A percentile compares a stretch with the other conserved stretches of the same genome.
Evolutionary conservation across 805 yeast species (phyloP).

Genomic region (Pichia exigua): DNA sequence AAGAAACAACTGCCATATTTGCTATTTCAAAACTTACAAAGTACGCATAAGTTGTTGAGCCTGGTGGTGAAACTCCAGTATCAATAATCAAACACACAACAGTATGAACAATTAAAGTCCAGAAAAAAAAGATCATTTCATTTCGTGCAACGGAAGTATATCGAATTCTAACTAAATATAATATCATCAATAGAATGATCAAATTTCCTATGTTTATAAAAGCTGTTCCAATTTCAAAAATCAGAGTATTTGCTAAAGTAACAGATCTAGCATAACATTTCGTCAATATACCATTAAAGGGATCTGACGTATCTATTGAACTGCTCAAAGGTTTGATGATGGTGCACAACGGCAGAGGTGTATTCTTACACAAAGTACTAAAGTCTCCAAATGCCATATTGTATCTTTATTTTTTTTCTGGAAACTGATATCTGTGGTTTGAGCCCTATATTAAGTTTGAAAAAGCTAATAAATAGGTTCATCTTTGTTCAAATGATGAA

Average conservation of each 20-base stretch:
- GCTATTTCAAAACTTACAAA: conserved; percentile 81
- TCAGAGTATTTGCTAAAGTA: conserved; percentile 82
- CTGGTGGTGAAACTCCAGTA: conserved; percentile 89
- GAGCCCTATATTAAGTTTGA: too few species aligned
- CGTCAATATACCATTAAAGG: conserved; percentile 60
- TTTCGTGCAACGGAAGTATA: conserved; percentile 92
- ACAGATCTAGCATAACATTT: conserved; percentile 80
- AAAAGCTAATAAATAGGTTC: too few species aligned
- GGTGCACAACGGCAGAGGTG: conserved; percentile 76
- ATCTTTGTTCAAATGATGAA: too few species aligned
- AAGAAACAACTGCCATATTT: conserved; percentile 60
- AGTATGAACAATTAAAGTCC: conserved; percentile 48
- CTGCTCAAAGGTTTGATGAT: conserved; percentile 47
- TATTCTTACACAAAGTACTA: conserved; percentile 49
- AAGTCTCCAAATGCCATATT: conserved; percentile 66
- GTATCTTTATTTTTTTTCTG: too few species aligned
- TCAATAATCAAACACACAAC: conserved; percentile 72
- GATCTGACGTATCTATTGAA: conserved; percentile 24
- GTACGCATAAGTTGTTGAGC: conserved; percentile 64
- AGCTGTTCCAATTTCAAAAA: conserved; percentile 83
- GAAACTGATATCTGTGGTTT: too few species aligned
- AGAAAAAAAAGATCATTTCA: conserved; percentile 73
- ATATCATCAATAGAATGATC: conserved; percentile 54
- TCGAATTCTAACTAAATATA: conserved; percentile 71
- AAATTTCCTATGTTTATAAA: conserved; percentile 76